phyloP scores from a whole-genome alignment of 441 rosid genomes.

The Pelargonium citronellum region DNA sequence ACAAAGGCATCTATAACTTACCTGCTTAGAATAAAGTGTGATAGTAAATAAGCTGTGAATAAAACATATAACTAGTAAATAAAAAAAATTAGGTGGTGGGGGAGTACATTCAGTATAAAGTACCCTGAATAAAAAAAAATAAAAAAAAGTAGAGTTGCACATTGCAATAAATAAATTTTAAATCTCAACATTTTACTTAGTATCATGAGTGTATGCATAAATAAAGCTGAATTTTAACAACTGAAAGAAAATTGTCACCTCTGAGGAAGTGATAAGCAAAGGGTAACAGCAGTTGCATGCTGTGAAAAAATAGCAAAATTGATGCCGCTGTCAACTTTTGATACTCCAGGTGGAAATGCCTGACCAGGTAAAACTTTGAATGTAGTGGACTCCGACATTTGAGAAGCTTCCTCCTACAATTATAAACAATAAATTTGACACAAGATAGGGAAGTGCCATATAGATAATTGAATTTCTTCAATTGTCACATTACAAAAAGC shows the following conservation, averaged over 20 bases:
- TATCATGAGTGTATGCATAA: not conserved
- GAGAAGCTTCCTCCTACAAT: conserved; percentile 51
- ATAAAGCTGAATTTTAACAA: not conserved
- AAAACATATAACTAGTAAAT: not conserved
- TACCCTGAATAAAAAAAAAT: too few relatives aligned
- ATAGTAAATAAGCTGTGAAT: not conserved
- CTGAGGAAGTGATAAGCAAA: conserved; percentile 62
- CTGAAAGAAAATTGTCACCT: conserved; percentile 35
- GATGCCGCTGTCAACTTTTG: conserved; percentile 67
- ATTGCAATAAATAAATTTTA: not conserved
- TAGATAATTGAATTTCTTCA: not conserved
- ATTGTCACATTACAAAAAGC: not conserved
- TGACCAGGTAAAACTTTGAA: conserved; percentile 59
- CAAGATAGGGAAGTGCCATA: not conserved
- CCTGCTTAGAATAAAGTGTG: not conserved
- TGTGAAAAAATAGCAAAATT: conserved; percentile 86
- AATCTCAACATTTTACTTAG: not conserved
- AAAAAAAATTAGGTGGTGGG: too few relatives aligned
- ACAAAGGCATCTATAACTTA: not conserved
- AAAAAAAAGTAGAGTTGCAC: too few relatives aligned
- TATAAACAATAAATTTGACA: conserved; percentile 6
- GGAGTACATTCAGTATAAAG: too few relatives aligned
- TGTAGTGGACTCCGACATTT: conserved; percentile 35
- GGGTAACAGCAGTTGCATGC: conserved; percentile 71
- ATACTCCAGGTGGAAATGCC: conserved; percentile 71